Evolutionary conservation across 805 yeast species (phyloP).

Genomic region (Spathaspora sp.): DNA sequence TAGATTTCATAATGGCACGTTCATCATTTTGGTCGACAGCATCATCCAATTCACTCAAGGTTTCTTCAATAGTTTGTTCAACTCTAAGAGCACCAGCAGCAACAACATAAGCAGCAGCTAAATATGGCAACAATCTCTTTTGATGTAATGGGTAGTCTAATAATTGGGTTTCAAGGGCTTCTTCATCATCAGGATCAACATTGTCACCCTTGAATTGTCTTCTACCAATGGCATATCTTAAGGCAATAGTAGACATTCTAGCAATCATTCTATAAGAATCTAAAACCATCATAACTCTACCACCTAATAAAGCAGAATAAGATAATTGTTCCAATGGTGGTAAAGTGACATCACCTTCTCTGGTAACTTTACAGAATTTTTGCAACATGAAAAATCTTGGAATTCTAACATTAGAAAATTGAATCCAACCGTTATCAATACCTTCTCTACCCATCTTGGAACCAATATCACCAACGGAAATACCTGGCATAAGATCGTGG

Average conservation of each 20-base stretch:
- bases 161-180: conserved; percentile 35
- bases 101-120: conserved; percentile 38
- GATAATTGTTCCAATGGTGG: conserved; percentile 46
- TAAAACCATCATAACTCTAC: conserved; percentile 42
- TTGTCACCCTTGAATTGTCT: conserved; percentile 39
- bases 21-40: conserved; percentile 34
- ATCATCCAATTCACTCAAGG: conserved; percentile 30
- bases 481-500: conserved; percentile 42
- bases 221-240: conserved; percentile 44
- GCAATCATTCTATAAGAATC: conserved; percentile 43
- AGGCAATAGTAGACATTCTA: conserved; percentile 39
- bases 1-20: conserved; percentile 25
- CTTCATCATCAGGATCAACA: conserved; percentile 16
- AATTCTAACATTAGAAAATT: conserved; percentile 39
- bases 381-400: conserved; percentile 46
- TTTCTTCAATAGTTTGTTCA: conserved; percentile 28
- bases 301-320: conserved; percentile 41
- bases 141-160: conserved; percentile 45
- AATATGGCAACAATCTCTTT: conserved; percentile 41
- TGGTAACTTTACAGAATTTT: conserved; percentile 37
- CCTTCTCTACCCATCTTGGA: conserved; percentile 49
- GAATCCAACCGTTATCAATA: conserved; percentile 48
- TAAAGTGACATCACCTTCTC: conserved; percentile 36
- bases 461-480: conserved; percentile 45
- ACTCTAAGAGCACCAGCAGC: conserved; percentile 37